Percentiles rank a stretch among this genome's conserved stretches.
phyloP scores from a whole-genome alignment of 1,284 basidiomycete species.

The Trametes pubescens region DNA sequence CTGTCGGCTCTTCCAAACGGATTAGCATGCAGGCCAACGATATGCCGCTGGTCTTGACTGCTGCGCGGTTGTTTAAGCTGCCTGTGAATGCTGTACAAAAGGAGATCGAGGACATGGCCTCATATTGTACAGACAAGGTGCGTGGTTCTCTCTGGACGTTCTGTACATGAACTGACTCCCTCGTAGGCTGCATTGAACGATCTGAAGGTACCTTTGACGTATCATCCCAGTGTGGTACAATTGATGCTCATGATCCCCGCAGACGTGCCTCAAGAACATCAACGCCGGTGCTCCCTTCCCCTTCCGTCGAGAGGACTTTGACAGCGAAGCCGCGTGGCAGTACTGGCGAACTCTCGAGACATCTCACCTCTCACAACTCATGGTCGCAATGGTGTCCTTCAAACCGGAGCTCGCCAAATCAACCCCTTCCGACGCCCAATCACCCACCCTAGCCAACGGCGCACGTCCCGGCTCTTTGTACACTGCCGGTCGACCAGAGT shows the following conservation, averaged over 20 bases:
- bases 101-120: constrained; percentile 77
- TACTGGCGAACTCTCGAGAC: constrained; percentile 90
- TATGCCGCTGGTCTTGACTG: constrained; percentile 79
- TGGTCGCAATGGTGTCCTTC: constrained; percentile 87
- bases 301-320: constrained; percentile 88
- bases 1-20: constrained; percentile 50
- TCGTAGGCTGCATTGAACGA: constrained; percentile 81
- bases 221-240: not conserved
- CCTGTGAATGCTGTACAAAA: constrained; percentile 72
- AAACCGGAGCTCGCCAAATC: constrained; percentile 91
- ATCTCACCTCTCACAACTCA: constrained; percentile 84
- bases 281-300: constrained; percentile 87
- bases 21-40: constrained; percentile 64
- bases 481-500: constrained; percentile 43
- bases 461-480: constrained; percentile 63
- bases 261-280: constrained; percentile 94
- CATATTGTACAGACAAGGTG: constrained; percentile 84
- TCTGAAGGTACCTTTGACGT: constrained; percentile 66
- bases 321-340: constrained; percentile 81
- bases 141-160: constrained; percentile 24
- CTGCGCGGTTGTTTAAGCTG: constrained; percentile 81
- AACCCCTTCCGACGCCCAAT: constrained; percentile 62
- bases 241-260: constrained; percentile 7
- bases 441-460: constrained; percentile 48
- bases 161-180: constrained; percentile 19